Base-by-base conservation (phyloP, 495 filamentous ascomycete genomes). In the Tuber indicum region DNA sequence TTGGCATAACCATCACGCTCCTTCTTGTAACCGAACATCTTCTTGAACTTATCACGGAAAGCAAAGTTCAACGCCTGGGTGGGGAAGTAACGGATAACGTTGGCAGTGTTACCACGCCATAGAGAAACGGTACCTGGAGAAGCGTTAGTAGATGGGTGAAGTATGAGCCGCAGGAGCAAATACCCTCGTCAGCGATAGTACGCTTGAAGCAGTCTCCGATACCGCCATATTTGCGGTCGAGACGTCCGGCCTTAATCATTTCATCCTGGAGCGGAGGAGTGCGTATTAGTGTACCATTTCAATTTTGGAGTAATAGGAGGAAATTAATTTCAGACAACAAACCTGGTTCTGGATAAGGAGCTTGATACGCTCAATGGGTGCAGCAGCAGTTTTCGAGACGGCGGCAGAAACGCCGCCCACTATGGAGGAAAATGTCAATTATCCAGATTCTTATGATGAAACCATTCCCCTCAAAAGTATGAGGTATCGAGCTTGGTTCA, bases 71-170 rank as follows among this genome's bases (percentile, higher is more conserved):
- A 88, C 81, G 96, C 96, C 91, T 99, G 96, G 85, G 96, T 99
- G 81, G 96, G 96, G 93, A 99, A 99, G 90, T 99, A 99, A 91
- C 96, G 96, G 89, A 99, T 97, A 87, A 99, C 96, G 91, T 99
- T 99, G 92, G 96, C 96, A 84, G 96, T 99, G 92, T 99, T 99
- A 88, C 96, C 96, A 90, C 96, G 89, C 96, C 96, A 99, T 82
- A 99, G 89, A 74, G 96, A 92, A 84, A 93, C 89, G 78, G 90
- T 84, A 86, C 88, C 88, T 81, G 46, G 71, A 69, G 12, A 36
- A 70, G 12, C 8, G n/a, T 81, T 78, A 81, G 75, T 52, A 44
- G 72, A 46, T 71, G 9, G 26, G 36, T 32, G 58, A 66, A 44
- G 47, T 74, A 26, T 36, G 21, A 71, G 21, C 41, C 41, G n/a